phyloP scores from a whole-genome alignment of 1,284 basidiomycete genomes.

The Fistulina hepatica region DNA sequence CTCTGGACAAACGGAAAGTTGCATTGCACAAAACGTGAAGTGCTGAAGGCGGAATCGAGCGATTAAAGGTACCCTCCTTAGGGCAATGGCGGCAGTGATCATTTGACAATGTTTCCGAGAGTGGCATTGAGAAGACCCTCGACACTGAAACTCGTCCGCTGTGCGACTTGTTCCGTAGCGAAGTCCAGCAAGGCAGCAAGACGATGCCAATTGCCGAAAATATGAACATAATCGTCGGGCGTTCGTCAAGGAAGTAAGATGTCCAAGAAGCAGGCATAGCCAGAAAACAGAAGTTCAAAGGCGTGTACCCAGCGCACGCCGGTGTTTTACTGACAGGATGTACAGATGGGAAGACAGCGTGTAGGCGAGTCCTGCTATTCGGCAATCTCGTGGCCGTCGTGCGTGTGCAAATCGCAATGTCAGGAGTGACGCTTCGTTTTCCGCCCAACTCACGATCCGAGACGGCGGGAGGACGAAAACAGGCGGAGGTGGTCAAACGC shows the following conservation, averaged over 20 bases:
- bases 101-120: conserved; percentile 47
- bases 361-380: conserved; percentile 13
- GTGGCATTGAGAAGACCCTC: conserved; percentile 54
- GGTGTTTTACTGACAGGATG: conserved; percentile 27
- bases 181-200: conserved; percentile 52
- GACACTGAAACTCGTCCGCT: conserved; percentile 45
- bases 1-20: conserved; percentile 58
- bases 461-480: not conserved
- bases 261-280: conserved; percentile 50
- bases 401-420: not conserved
- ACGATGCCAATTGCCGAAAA: conserved; percentile 38
- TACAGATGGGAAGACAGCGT: conserved; percentile 26
- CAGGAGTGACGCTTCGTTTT: not conserved
- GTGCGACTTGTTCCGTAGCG: conserved; percentile 54
- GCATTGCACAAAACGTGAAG: conserved; percentile 29
- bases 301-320: conserved; percentile 29
- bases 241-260: conserved; percentile 42
- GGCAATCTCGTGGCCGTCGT: conserved; percentile 1
- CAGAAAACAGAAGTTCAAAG: conserved; percentile 36
- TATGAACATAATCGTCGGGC: conserved; percentile 40
- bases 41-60: conserved; percentile 21
- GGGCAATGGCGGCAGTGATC: conserved; percentile 34
- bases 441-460: not conserved
- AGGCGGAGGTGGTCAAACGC: no score
- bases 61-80: conserved; percentile 24